Evolutionary conservation across 495 filamentous ascomycete genomes (phyloP).

Genomic region (Podospora bellae-mahoneyi): DNA sequence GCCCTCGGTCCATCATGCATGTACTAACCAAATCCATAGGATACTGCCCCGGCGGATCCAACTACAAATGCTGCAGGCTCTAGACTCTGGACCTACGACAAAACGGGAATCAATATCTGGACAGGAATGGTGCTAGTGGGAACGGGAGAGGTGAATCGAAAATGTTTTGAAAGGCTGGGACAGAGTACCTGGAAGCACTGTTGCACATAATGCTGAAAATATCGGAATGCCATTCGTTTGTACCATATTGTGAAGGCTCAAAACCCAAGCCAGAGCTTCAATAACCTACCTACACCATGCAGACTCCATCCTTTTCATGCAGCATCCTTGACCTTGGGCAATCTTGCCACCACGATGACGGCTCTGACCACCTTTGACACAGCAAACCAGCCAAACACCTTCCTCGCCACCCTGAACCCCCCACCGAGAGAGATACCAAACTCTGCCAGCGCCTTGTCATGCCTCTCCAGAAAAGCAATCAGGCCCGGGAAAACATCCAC

Average conservation of each 20-base stretch:
- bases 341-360: not conserved
- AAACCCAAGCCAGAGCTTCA: no score
- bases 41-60: not conserved
- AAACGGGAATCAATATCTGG: no score
- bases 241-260: no score
- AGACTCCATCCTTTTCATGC: not conserved
- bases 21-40: not conserved
- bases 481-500: not conserved
- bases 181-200: no score
- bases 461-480: not conserved
- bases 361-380: not conserved
- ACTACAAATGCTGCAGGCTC: not conserved
- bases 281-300: no score
- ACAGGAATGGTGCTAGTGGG: no score
- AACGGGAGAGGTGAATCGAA: no score
- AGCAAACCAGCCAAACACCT: constrained; percentile 2
- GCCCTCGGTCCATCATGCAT: no score
- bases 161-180: no score
- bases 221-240: no score
- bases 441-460: constrained; percentile 1
- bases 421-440: not conserved
- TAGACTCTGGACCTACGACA: not conserved
- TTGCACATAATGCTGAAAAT: no score
- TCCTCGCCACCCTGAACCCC: not conserved
- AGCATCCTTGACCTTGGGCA: not conserved